These are phyloP conservation scores for Colletotrichum sp. DNA, from an alignment of 2,329 filamentous ascomycete species.

Conservation along the genomic window DNA sequence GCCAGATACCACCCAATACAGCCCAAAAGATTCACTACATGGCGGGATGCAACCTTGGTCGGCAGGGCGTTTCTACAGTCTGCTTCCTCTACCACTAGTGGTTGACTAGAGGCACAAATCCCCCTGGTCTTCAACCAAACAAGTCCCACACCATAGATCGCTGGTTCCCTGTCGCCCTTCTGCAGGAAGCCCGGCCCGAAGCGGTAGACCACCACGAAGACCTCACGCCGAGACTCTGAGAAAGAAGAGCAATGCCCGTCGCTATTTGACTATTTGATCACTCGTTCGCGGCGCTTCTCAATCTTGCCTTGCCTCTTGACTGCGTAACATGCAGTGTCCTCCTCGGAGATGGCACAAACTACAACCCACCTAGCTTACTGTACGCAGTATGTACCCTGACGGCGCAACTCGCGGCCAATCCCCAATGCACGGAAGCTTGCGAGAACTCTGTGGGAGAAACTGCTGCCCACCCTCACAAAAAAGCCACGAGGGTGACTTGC, in stretches of 20 bases:
- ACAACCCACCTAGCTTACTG: not conserved
- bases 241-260: not conserved
- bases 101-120: not conserved
- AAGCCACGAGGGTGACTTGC: not conserved
- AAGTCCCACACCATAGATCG: not conserved
- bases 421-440: not conserved
- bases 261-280: not conserved
- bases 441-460: not conserved
- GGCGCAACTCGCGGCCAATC: not conserved
- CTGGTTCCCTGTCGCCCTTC: not conserved
- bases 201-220: not conserved
- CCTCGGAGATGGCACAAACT: not conserved
- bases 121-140: not conserved
- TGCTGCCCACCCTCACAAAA: not conserved
- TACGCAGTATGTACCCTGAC: not conserved
- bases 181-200: conserved; percentile 3
- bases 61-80: not conserved
- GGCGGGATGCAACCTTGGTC: conserved; percentile 5
- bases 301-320: not conserved
- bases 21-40: not conserved
- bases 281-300: not conserved
- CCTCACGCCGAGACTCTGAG: not conserved
- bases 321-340: not conserved
- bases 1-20: not conserved
- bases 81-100: not conserved